A percentile compares a stretch with the other conserved stretches of the same genome.
Evolutionary conservation across 108 stramenopile species (phyloP).

Genomic region (Cyclotella distinguenda): DNA sequence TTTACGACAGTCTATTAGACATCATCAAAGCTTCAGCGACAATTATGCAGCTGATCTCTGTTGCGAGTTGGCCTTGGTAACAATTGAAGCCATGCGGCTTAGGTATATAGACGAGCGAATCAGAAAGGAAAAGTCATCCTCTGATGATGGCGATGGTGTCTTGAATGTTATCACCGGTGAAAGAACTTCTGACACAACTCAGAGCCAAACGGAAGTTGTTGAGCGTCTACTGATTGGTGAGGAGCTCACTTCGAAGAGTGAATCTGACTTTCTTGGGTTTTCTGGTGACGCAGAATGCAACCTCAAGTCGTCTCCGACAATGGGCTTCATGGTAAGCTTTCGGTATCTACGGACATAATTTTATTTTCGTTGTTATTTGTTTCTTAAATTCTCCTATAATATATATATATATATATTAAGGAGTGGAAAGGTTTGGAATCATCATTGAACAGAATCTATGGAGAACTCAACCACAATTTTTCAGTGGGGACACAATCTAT

Average conservation of each 20-base stretch:
- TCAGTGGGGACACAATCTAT: constrained; percentile 7
- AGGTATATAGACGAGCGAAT: constrained; percentile 72
- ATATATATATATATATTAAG: too few species aligned
- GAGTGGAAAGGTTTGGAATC: constrained; percentile 65
- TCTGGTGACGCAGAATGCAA: constrained; percentile 48
- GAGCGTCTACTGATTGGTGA: constrained; percentile 76
- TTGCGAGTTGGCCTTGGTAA: constrained; percentile 35
- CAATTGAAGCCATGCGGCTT: constrained; percentile 65
- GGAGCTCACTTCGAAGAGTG: constrained; percentile 46
- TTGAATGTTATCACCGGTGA: not conserved
- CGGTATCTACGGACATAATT: too few species aligned
- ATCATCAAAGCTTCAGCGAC: constrained; percentile 49
- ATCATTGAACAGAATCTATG: constrained; percentile 58
- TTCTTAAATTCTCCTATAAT: too few species aligned
- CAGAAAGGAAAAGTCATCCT: constrained; percentile 68
- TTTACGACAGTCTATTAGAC: constrained; percentile 50
- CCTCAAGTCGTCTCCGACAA: constrained; percentile 26
- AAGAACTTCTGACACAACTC: constrained; percentile 7
- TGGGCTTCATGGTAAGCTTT: constrained; percentile 45
- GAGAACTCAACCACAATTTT: constrained; percentile 20
- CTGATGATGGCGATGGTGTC: constrained; percentile 62
- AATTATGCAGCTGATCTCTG: constrained; percentile 46
- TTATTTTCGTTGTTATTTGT: too few species aligned
- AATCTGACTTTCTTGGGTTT: constrained; percentile 73
- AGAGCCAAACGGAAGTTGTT: constrained; percentile 47